Evolutionary conservation across 305 asterid genomes (phyloP).

Genomic region (Rubia tinctorum): DNA sequence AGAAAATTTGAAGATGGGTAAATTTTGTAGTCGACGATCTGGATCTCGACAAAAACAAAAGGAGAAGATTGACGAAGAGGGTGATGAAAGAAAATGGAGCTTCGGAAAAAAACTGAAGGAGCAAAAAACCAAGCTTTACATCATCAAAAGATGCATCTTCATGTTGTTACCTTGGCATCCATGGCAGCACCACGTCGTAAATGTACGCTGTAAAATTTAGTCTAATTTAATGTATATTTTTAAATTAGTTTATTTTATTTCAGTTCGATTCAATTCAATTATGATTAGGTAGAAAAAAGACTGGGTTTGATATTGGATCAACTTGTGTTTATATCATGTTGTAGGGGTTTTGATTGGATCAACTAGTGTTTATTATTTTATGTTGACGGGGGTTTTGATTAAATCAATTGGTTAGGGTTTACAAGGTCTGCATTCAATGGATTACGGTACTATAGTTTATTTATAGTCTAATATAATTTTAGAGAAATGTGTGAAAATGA

Average conservation of each 20-base stretch:
- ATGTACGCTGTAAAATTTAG: background rate
- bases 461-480: no score
- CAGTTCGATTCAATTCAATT: background rate
- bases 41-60: background rate
- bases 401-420: no score
- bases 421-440: no score
- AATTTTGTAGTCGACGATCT: background rate
- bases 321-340: background rate
- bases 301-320: background rate
- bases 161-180: background rate
- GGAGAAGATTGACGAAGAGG: background rate
- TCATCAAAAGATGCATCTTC: slow-evolving; percentile 16
- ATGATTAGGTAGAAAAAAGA: background rate
- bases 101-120: slow-evolving; percentile 7
- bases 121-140: slow-evolving; percentile 18
- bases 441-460: no score
- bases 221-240: background rate
- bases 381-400: no score
- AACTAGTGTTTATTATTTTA: no score
- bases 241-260: background rate
- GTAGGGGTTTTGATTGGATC: background rate
- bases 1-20: slow-evolving; percentile 6
- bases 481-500: no score
- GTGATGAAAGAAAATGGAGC: background rate
- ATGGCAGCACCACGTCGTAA: background rate